Evolutionary conservation across 805 yeast species (phyloP).

Genomic region (Saccharomycopsis sp.): DNA sequence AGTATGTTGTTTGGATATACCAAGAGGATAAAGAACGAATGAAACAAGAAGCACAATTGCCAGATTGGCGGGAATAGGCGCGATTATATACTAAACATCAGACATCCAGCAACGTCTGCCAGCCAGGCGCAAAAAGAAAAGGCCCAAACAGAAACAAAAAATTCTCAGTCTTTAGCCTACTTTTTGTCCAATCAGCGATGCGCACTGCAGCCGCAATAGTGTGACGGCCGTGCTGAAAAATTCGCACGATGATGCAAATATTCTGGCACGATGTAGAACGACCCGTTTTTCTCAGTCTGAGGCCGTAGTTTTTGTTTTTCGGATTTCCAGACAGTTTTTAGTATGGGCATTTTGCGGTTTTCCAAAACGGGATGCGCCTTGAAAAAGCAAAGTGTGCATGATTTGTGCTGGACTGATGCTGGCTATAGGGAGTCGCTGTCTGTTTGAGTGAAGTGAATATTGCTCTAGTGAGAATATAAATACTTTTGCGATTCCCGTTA

Average conservation of each 20-base stretch:
- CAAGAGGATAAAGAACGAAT: background rate
- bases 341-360: background rate
- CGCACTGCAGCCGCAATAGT: too few species aligned
- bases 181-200: background rate
- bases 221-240: background rate
- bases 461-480: background rate
- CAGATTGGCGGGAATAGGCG: background rate
- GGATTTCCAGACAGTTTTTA: background rate
- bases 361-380: background rate
- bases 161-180: background rate
- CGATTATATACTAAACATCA: background rate
- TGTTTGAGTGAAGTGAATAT: background rate
- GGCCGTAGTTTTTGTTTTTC: background rate
- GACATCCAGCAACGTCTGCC: background rate
- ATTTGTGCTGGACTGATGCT: background rate
- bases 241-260: background rate
- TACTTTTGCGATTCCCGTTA: background rate
- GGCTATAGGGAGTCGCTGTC: background rate
- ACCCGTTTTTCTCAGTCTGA: background rate
- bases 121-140: background rate
- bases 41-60: background rate
- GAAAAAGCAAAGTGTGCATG: background rate
- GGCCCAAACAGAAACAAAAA: background rate
- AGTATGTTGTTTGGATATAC: background rate
- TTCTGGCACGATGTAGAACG: constrained; percentile 1